Conservation (phyloP, 768 basidiomycete species). For the Dentipellis fragilis region DNA sequence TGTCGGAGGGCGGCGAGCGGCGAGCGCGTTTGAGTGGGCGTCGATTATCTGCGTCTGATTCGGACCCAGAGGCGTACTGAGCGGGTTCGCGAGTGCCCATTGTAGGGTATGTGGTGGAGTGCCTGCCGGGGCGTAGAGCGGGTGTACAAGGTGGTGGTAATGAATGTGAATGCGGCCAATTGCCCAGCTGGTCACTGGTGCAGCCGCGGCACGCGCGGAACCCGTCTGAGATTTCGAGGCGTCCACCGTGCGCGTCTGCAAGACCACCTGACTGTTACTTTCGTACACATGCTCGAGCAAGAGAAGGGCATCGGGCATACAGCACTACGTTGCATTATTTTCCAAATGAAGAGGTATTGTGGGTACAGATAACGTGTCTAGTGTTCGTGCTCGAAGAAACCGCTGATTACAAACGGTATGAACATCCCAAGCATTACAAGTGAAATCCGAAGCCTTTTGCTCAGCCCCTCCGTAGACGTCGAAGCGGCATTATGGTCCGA, state of each 20-base stretch:
- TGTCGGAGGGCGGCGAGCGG: constrained; percentile 23
- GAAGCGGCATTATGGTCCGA: constrained; percentile 22
- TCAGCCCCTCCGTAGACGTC: constrained; percentile 2
- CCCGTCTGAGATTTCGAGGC: too few species aligned
- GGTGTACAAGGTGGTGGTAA: too few species aligned
- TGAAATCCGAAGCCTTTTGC: constrained; percentile 6
- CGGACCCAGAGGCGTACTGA: constrained; percentile 17
- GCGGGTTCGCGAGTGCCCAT: constrained; percentile 18
- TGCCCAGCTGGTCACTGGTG: too few species aligned
- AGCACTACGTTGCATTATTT: too few species aligned
- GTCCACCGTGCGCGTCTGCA: not conserved
- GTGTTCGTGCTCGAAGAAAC: constrained; percentile 8
- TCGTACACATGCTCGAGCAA: too few species aligned
- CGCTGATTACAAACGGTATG: constrained; percentile 8
- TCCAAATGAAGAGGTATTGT: too few species aligned
- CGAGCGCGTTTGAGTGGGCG: constrained; percentile 30
- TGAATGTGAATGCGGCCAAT: too few species aligned
- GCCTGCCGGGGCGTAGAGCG: too few species aligned
- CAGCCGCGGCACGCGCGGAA: too few species aligned
- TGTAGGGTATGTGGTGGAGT: too few species aligned
- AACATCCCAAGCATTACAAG: constrained; percentile 10
- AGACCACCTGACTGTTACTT: not conserved
- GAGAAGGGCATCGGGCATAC: too few species aligned
- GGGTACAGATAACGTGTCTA: not conserved
- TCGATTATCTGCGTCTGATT: constrained; percentile 15